Evolutionary conservation across 345 rosid genomes (phyloP), one percentile per base, ranked within the genome.

Genomic region (Eucalyptus virginea): DNA sequence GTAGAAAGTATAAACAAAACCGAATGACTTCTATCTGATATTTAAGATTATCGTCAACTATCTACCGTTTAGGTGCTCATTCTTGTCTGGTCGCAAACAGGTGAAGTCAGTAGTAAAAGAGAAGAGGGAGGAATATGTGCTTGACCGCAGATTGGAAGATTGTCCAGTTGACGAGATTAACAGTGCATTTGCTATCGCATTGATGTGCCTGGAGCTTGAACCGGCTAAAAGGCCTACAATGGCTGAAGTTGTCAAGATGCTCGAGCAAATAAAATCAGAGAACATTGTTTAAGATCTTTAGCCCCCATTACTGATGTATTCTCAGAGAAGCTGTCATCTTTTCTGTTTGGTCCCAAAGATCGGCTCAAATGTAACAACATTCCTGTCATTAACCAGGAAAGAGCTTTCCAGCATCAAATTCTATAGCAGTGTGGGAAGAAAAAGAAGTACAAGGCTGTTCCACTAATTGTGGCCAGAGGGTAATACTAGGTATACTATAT

Each of bases 171-270:
- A 94, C 42, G 97, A 97, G 93, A 93, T 94, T 23, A 93, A 93
- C 90, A 87, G 52, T 87, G 93, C 92, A 47, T 98, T 96, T 87
- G 86, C 90, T 65, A 92, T 95, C 72, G 97, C 99, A 60, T 88
- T 94, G 90, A 89, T 91, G 94, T 95, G 99, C 94, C 98, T 97
- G 23, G 97, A 98, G 91, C 92, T 97, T 21, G 99, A 98, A 56
- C 96, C 98, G n/a, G 87, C 94, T 17, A 86, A 88, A 89, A 95
- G 99, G 90, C 99, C 99, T 83, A 93, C 97, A 44, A 97, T 97
- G 98, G 91, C 93, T 88, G 97, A 98, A 91, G 94, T 97, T 88
- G 98, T 98, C 87, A 95, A 96, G 93, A 93, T 95, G 95, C 97
- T 97, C 67, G 97, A 95, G 95, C 93, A 91, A 88, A 93, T 92